Base-by-base conservation (phyloP, 2,329 filamentous ascomycete genomes). In the Cladophialophora psammophila region DNA sequence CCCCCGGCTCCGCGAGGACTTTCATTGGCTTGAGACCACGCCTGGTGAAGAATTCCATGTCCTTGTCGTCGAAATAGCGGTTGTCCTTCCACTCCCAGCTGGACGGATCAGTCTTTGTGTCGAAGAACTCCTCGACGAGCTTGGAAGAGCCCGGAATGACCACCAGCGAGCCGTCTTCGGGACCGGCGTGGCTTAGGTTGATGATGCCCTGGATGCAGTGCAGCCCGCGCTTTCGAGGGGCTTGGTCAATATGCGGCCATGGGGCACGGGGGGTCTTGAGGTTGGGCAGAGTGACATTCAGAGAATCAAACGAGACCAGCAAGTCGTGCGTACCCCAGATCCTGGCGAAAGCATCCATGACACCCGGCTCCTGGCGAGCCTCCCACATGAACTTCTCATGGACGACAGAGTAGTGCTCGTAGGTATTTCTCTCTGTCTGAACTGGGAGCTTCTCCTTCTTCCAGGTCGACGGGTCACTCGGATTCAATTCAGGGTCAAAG, bases 331-430 rank as follows among this genome's bases (percentile, higher is more conserved):
- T 74, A 5, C 66, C 73, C 80, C 80, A 83, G 2, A 83, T 74
- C 66, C 79, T 78, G 50, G 75, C 74, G 62, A 83, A 83, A 0
- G 78, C 73, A 0, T 80, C 76, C 36, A 82, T 70, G 1, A 83
- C 74, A 2, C 72, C 75, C 10, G 79, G 80, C 69, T 83, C 81
- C 35, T 53, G 78, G 31, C 80, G 74, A 8, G 80, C 78, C 45
- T 82, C 81, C 81, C 81, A 83, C 1, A 78, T 76, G 70, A 84
- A 85, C 66, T 81, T 76, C 67, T 85, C 83, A 67, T 85, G 83
- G 1, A 78, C 74, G 2, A 82, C 79, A 0, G 77, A 82, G 59
- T 86, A 86, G 36, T 77, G 73, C 32, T 81, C 74, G 68, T 81
- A 81, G 77, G 84, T 84, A 40, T 83, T 82, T 74, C 83, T 84